Conservation (phyloP, 208 protist species). For the Trichomonas gallinae region DNA sequence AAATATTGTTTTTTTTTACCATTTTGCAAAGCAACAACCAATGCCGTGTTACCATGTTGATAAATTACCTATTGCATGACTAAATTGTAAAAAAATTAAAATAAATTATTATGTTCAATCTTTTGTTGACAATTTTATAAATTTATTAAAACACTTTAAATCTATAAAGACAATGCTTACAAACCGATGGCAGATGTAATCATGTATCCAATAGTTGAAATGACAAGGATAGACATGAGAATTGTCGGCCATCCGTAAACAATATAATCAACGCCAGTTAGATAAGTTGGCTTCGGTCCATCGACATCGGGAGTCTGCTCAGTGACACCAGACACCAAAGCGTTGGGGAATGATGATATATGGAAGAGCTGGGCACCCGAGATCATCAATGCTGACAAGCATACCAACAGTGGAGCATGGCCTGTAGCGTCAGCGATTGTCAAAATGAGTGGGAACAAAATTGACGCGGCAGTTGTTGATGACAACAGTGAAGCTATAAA, state of each 20-base stretch:
- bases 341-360: neutral
- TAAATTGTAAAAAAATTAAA: too few relatives aligned
- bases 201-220: neutral
- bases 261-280: neutral
- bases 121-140: neutral
- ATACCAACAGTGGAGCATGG: neutral
- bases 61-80: too few relatives aligned
- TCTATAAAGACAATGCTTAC: neutral
- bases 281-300: neutral
- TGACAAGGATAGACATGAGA: neutral
- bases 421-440: neutral
- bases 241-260: neutral
- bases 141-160: neutral
- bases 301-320: neutral
- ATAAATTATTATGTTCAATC: too few relatives aligned
- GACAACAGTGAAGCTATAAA: neutral
- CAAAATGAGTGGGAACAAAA: neutral
- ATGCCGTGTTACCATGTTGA: too few relatives aligned
- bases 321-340: neutral
- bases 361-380: neutral
- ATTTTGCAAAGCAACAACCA: too few relatives aligned
- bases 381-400: neutral
- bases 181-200: neutral
- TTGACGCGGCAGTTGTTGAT: conserved; percentile 10
- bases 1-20: too few relatives aligned